Base-by-base conservation (phyloP, 441 rosid species). In the Populus hybrid region DNA sequence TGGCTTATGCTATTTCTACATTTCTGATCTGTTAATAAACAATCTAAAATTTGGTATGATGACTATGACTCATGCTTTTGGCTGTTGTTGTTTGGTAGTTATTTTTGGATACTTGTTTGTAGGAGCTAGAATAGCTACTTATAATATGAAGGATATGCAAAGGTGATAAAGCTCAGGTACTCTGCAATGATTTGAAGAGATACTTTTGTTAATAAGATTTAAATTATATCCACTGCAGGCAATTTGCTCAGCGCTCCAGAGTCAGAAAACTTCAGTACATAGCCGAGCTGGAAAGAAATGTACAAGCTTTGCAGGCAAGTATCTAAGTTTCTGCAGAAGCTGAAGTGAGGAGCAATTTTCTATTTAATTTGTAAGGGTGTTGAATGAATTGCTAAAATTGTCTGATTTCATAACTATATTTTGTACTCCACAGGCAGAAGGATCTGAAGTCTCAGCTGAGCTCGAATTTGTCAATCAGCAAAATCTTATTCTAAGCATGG, bases 261-360 rank as follows among this genome's bases (percentile, higher is more conserved):
- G 99, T 95, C 57, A 93, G 99, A 24, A 97, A 97, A 83, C 99
- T 97, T 79, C 99, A 97, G 87, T 95, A 95, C 89, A 95, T 97
- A 83, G 95, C 99, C 85, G 99, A 97, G 88, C 85, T 95, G 84
- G 99, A 97, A 89, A 90, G 96, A 77, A 95, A 90, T 85, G 99
- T 97, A 67, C 99, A 95, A 86, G 91, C 92, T 84, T 90, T 97
- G 83, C 98, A 97, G 94, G 99, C 85, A 81, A 83, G 84, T 78
- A 64, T 74, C 30, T 12, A 1, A 69, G 21, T 40, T 40, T 36
- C 59, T 26, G 70, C 50, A 81, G 64, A 76, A 80, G 57, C 46
- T 66, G 74, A 28, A 67, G 30, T 18, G 36, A 21, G 38, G 8
- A 34, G 77, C 65, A 16, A 18, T 66, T 68, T 68, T 80, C 35